Evolutionary conservation across 2,329 filamentous ascomycete genomes (phyloP).

Genomic region (Knoxdaviesia capensis): DNA sequence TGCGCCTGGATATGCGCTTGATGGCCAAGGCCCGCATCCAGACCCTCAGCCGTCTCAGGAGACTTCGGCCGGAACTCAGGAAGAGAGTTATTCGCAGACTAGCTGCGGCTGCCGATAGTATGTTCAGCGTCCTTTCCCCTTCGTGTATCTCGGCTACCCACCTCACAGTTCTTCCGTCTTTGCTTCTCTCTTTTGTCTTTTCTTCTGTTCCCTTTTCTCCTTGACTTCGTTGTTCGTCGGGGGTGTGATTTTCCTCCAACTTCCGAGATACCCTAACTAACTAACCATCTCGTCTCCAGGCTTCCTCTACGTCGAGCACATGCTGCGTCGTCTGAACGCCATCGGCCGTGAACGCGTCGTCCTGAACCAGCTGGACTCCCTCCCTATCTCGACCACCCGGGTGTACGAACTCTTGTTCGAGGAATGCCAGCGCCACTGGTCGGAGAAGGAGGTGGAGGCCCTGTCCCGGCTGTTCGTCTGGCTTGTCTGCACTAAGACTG

Average conservation of each 20-base stretch:
- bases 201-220: too few species aligned
- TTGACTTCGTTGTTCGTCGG: too few species aligned
- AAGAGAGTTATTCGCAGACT: slow-evolving; percentile 12
- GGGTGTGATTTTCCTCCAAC: too few species aligned
- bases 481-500: slow-evolving; percentile 1
- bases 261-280: neutral
- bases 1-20: slow-evolving; percentile 9
- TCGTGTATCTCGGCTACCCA: too few species aligned
- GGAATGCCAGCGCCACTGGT: slow-evolving; percentile 9
- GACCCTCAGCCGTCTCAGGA: slow-evolving; percentile 7
- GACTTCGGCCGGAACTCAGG: slow-evolving; percentile 11
- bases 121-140: slow-evolving; percentile 1
- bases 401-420: slow-evolving; percentile 10
- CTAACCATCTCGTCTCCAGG: slow-evolving; percentile 5
- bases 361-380: slow-evolving; percentile 7
- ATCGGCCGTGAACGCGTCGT: slow-evolving; percentile 14
- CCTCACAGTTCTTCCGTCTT: too few species aligned
- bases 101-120: slow-evolving; percentile 12
- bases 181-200: neutral
- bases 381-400: neutral
- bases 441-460: neutral
- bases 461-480: slow-evolving; percentile 1
- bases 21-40: slow-evolving; percentile 11
- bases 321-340: slow-evolving; percentile 11
- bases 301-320: slow-evolving; percentile 16